Evolutionary conservation across 2,329 filamentous ascomycete genomes (phyloP).

Genomic region (Pleomassaria siparia): DNA sequence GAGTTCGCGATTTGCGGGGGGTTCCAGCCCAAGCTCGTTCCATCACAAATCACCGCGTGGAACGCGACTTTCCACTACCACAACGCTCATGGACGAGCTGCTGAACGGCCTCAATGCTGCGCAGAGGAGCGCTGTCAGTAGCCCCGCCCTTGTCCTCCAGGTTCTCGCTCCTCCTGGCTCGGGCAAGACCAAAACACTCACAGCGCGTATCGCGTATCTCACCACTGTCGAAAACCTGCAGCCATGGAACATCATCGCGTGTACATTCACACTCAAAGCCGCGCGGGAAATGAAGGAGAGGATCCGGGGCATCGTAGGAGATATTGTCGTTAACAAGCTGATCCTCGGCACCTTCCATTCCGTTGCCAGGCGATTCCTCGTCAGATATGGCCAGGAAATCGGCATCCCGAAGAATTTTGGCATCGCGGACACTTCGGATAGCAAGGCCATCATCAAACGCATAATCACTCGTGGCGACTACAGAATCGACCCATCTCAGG

Average conservation of each 20-base stretch:
- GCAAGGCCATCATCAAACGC: conserved; percentile 74
- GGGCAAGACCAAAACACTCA: conserved; percentile 95
- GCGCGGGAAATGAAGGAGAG: conserved; percentile 91
- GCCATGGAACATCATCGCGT: conserved; percentile 88
- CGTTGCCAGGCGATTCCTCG: conserved; percentile 81
- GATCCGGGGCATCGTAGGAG: conserved; percentile 78
- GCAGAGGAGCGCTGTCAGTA: conserved; percentile 66
- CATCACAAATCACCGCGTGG: not conserved
- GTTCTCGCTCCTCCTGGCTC: conserved; percentile 66
- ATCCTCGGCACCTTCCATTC: conserved; percentile 95
- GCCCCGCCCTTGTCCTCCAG: conserved; percentile 60
- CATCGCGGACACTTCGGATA: conserved; percentile 85
- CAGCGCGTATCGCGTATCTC: conserved; percentile 87
- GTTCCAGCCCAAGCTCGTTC: not conserved
- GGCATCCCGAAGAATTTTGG: conserved; percentile 81
- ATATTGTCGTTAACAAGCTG: conserved; percentile 72
- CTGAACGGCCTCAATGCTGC: conserved; percentile 65
- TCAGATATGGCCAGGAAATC: conserved; percentile 80
- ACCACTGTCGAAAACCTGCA: conserved; percentile 70
- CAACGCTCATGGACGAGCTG: conserved; percentile 53
- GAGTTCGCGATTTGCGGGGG: not conserved
- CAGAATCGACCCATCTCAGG: conserved; percentile 67
- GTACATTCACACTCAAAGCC: conserved; percentile 96
- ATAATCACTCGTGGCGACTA: conserved; percentile 76
- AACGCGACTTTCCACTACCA: not conserved